These are phyloP conservation scores for Pyrus bretschneideri DNA, from an alignment of 306 rosid species.

Conservation along the genomic window DNA sequence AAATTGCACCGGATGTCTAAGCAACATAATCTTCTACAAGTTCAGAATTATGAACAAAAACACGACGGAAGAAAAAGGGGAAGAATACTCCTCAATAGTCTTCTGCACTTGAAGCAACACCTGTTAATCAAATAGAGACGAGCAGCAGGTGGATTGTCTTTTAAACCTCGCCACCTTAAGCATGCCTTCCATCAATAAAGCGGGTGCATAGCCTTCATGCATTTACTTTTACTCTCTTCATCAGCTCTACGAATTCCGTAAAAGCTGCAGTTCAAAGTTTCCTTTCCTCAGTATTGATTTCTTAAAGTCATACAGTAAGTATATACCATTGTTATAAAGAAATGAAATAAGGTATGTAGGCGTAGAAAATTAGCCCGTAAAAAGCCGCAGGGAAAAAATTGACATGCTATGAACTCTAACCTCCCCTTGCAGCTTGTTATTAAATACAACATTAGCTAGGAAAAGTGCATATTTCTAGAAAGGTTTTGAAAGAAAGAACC, in stretches of 20 bases:
- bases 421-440: neutral
- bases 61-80: neutral
- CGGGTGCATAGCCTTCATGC: neutral
- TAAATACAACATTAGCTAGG: neutral
- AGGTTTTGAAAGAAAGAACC: neutral
- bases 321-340: neutral
- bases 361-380: neutral
- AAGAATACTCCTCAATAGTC: neutral
- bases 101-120: neutral
- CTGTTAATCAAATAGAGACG: neutral
- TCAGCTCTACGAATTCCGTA: slow-evolving; percentile 58
- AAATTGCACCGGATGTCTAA: neutral
- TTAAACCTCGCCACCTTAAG: neutral
- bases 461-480: neutral
- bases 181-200: neutral
- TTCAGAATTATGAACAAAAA: neutral
- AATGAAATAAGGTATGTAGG: neutral
- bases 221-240: slow-evolving; percentile 42
- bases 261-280: slow-evolving; percentile 50
- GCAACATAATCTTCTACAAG: neutral
- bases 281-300: neutral
- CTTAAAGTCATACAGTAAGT: neutral
- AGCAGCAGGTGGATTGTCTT: neutral
- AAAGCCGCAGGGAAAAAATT: neutral
- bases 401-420: neutral